Evolutionary conservation across 2,329 filamentous ascomycete species (phyloP), one percentile per base, ranked within the genome.

Genomic region (Daldinia sp.): DNA sequence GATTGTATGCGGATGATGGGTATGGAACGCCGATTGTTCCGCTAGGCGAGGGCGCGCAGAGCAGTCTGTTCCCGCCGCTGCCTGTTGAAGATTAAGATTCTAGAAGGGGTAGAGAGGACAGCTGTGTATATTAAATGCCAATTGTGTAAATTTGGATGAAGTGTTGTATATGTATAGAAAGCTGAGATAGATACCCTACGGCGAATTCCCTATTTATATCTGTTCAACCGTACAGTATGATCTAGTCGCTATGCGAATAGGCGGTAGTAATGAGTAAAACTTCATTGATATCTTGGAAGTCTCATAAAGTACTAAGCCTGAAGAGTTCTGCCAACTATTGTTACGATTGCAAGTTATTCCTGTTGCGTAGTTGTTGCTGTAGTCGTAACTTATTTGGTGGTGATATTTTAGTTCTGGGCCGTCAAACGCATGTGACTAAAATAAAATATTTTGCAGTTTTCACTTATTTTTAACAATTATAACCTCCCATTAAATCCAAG

Each of bases 11-110:
- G 7, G 96, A 98, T 80, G 75, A 83, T 39, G 82, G 85, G 1
- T 98, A 97, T 79, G 95, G 94, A 7, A 73, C 74, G 13, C 73
- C 80, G 1, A 61, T 74, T 56, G 67, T 71, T n/a, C n/a, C 73
- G 3, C 71, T 79, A 1, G 80, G 81, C 5, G 79, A 73, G 55
- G 77, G 79, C 48, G 79, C 79, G 15, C 80, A 80, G 66, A 80
- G 81, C 26, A 80, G 79, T 0, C 73, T 90, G 46, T 90, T 90
- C 72, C 88, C 88, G 33, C 86, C 84, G 1, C 65, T 86, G 26
- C 72, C 81, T 3, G 78, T 83, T 0, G 82, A 84, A 68, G 76
- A 78, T 28, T 84, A 72, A 79, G 56, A 2, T 48, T 15, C 4
- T 51, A 35, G n/a, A 13, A 9, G 15, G 10, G 26, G 42, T 46